phyloP scores from a whole-genome alignment of 148 eudicot genomes.

The Camellia japonica region DNA sequence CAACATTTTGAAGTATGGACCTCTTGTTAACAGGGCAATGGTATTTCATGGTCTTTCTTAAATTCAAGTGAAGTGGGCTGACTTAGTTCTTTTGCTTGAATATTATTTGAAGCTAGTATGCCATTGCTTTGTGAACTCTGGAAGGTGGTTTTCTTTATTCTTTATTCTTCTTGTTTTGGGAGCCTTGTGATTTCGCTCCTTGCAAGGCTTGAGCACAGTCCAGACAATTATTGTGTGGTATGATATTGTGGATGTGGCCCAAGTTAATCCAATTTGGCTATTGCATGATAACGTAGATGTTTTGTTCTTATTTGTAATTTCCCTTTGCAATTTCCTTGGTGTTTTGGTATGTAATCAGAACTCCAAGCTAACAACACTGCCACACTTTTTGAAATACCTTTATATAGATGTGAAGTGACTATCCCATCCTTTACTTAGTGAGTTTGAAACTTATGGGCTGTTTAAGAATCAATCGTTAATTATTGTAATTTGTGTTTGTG shows the following conservation, averaged over 20 bases:
- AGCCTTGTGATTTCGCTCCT: background rate
- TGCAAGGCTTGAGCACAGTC: background rate
- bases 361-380: background rate
- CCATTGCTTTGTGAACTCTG: background rate
- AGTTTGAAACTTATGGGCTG: slow-evolving; percentile 19
- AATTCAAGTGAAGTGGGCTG: background rate
- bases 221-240: background rate
- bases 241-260: background rate
- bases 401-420: background rate
- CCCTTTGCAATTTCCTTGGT: background rate
- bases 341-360: background rate
- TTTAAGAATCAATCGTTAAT: background rate
- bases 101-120: background rate
- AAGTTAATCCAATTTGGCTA: no score
- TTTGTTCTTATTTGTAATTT: background rate
- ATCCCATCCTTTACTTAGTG: background rate
- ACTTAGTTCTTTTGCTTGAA: background rate
- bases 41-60: background rate
- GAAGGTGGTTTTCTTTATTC: background rate
- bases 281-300: background rate
- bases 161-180: background rate
- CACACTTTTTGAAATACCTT: background rate
- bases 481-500: background rate
- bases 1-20: background rate
- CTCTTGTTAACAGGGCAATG: background rate